These are phyloP conservation scores for Puccinia novopanici DNA, from an alignment of 1,284 basidiomycete species.

Conservation along the genomic window DNA sequence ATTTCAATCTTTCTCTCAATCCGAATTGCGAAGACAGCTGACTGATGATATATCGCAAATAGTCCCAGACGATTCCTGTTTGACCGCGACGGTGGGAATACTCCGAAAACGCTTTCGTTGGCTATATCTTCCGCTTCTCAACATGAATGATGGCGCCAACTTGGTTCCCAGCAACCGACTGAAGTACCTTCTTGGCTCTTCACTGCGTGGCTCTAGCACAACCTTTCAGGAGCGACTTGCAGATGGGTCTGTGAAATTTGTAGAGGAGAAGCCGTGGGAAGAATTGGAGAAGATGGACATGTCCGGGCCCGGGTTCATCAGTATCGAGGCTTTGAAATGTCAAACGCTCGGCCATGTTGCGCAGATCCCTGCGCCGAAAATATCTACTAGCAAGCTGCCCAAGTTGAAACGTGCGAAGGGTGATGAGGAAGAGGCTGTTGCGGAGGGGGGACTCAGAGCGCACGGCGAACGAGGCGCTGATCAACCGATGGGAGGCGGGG, in stretches of 20 bases:
- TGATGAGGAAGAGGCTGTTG: conserved; percentile 12
- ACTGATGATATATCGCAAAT: not conserved
- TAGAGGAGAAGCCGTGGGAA: conserved; percentile 51
- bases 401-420: conserved; percentile 6
- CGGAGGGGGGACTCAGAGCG: conserved; percentile 27
- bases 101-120: conserved; percentile 47
- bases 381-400: not conserved
- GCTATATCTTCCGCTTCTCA: conserved; percentile 45
- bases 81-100: conserved; percentile 34
- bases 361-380: conserved; percentile 24
- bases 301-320: conserved; percentile 45
- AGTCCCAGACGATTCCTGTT: conserved; percentile 46
- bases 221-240: conserved; percentile 33
- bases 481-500: conserved; percentile 6
- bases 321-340: conserved; percentile 47
- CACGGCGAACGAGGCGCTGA: conserved; percentile 16
- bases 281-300: conserved; percentile 48
- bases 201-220: conserved; percentile 43
- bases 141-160: conserved; percentile 24
- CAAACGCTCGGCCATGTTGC: conserved; percentile 48
- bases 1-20: not conserved
- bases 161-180: conserved; percentile 43
- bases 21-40: not conserved
- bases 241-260: conserved; percentile 42
- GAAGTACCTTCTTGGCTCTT: conserved; percentile 46